phyloP scores from a whole-genome alignment of 2,329 filamentous ascomycete species.

The Epichloe bromicola region DNA sequence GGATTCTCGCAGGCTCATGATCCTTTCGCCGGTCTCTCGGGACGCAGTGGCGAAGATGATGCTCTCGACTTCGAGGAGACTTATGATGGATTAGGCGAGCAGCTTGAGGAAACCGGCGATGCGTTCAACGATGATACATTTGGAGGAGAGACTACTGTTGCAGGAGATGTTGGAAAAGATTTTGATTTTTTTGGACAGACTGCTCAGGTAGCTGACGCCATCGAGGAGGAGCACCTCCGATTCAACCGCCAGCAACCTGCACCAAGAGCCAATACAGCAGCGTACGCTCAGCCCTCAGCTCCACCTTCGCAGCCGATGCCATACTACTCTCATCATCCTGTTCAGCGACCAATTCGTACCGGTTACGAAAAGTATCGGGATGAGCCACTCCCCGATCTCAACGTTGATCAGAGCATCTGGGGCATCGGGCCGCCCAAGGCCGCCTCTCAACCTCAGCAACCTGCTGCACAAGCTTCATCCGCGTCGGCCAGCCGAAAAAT shows the following conservation, averaged over 20 bases:
- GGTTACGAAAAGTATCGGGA: slow-evolving; percentile 90
- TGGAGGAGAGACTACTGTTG: slow-evolving; percentile 29
- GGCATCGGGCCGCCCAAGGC: slow-evolving; percentile 51
- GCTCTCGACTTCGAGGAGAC: slow-evolving; percentile 83
- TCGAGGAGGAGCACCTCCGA: slow-evolving; percentile 82
- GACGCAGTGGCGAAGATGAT: slow-evolving; percentile 45
- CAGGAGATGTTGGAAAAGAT: slow-evolving; percentile 63
- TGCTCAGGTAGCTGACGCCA: slow-evolving; percentile 69
- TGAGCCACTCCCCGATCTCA: slow-evolving; percentile 75
- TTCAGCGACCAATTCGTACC: slow-evolving; percentile 52
- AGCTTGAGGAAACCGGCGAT: slow-evolving; percentile 84
- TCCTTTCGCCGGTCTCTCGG: slow-evolving; percentile 74
- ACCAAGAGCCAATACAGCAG: slow-evolving; percentile 20
- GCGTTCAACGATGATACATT: slow-evolving; percentile 97
- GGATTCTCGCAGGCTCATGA: slow-evolving; percentile 77
- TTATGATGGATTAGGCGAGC: slow-evolving; percentile 86
- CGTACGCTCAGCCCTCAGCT: slow-evolving; percentile 19
- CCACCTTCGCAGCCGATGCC: slow-evolving; percentile 16
- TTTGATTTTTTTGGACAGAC: slow-evolving; percentile 99
- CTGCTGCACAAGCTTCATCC: slow-evolving; percentile 12
- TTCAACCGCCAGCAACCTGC: slow-evolving; percentile 62
- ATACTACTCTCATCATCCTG: slow-evolving; percentile 25
- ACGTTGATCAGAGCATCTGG: slow-evolving; percentile 91
- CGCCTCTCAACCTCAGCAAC: slow-evolving; percentile 18
- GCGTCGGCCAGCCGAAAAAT: slow-evolving; percentile 51